Evolutionary conservation across 805 yeast genomes (phyloP), one percentile per base, ranked within the genome.

Genomic region (Ogataea ganodermae): DNA sequence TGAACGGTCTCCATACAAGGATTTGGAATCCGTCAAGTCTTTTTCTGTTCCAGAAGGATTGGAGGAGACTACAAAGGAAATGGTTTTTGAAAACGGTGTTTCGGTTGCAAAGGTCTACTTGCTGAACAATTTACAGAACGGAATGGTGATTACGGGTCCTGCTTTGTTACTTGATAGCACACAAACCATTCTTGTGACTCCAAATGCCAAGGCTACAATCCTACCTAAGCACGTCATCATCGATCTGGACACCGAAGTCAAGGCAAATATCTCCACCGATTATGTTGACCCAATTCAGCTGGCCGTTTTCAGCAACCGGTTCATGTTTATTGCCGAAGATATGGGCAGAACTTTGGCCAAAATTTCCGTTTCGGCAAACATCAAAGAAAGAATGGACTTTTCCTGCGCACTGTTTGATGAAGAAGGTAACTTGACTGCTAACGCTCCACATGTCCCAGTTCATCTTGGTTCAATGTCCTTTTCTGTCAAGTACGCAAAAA

Each of bases 41-140:
- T 86, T 83, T 9, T 89, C 89, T 18, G 89, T 90, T 1, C 89
- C 89, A 35, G 90, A 89, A 39, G 88, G 90, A 6, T 80, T 24
- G 28, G 46, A 45, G 20, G 47, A 40, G 12, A 42, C 33, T 77
- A 83, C 45, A 86, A 2, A 76, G 14, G 68, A 55, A 56, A 53
- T 42, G 81, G 79, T 48, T 9, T 49, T 54, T 26, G 49, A 47
- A 9, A 50, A 47, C 16, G 53, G 56, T 22, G 56, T 53, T 1
- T 62, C 59, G n/a, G 39, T 49, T 56, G 40, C 49, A 27, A 42
- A 67, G 60, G 73, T 83, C 5, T 84, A 67, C 58, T 57, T 70
- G 37, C 66, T 85, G 36, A 76, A 72, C 4, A 71, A 75, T 5
- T 63, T 85, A 35, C 50, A 62, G 1, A 55, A 69, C 18, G 90